Evolutionary conservation across 1,284 basidiomycete species (phyloP).

Genomic region (Ustilago trichophora): DNA sequence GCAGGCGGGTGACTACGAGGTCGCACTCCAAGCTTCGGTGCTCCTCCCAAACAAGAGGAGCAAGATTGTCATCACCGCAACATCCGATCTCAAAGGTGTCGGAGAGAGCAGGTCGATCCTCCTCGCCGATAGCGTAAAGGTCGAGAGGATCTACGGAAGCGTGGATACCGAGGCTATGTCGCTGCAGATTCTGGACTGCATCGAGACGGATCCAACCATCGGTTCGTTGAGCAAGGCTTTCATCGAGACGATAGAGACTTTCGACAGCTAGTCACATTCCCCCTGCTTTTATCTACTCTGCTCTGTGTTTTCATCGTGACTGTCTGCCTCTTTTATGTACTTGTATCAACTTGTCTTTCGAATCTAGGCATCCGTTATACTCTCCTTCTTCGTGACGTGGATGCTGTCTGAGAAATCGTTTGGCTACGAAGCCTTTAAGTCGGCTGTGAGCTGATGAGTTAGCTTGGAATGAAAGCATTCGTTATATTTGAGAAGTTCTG

Average conservation of each 20-base stretch:
- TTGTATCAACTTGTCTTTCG: conserved; percentile 4
- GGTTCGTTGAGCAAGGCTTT: conserved; percentile 46
- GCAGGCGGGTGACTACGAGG: conserved; percentile 4
- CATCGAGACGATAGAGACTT: conserved; percentile 49
- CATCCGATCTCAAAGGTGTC: conserved; percentile 37
- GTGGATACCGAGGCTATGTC: conserved; percentile 49
- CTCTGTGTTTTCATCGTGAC: too few species aligned
- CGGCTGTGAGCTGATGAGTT: not conserved
- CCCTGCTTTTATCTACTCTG: too few species aligned
- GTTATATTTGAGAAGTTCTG: not conserved
- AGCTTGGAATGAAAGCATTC: too few species aligned
- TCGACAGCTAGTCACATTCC: conserved; percentile 20
- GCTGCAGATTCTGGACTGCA: conserved; percentile 46
- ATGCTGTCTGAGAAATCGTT: not conserved
- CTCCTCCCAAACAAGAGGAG: conserved; percentile 40
- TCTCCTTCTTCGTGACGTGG: too few species aligned
- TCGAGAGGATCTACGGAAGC: conserved; percentile 51
- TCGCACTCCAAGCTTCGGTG: conserved; percentile 43
- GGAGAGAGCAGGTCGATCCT: conserved; percentile 39
- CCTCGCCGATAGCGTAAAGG: conserved; percentile 32
- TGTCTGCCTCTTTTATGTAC: conserved; percentile 4
- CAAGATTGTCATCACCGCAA: conserved; percentile 49
- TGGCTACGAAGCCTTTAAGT: not conserved
- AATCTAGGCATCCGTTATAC: too few species aligned
- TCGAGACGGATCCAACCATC: conserved; percentile 47